phyloP scores from a whole-genome alignment of 306 rosid genomes.

The Vigna mungo region DNA sequence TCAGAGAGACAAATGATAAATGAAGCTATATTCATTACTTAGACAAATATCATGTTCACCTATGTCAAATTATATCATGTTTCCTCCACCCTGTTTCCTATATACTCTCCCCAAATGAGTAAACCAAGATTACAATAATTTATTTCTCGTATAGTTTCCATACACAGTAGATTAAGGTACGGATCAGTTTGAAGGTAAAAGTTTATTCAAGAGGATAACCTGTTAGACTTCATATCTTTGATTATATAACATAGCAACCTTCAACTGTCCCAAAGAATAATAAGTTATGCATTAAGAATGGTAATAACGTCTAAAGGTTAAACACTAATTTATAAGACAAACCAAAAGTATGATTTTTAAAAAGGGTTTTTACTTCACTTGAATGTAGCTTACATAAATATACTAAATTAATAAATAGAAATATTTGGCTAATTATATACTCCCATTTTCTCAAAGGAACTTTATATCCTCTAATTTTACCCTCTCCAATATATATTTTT shows the following conservation, averaged over 20 bases:
- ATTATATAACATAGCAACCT: slow-evolving; percentile 20
- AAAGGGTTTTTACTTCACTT: neutral
- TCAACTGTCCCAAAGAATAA: slow-evolving; percentile 25
- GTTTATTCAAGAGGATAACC: slow-evolving; percentile 26
- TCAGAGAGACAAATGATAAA: slow-evolving; percentile 29
- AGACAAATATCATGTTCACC: slow-evolving; percentile 17
- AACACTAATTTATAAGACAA: neutral
- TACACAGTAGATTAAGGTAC: slow-evolving; percentile 8
- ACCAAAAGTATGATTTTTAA: neutral
- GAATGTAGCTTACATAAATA: neutral
- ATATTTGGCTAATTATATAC: slow-evolving; percentile 3
- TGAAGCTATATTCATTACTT: slow-evolving; percentile 16
- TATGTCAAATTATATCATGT: neutral
- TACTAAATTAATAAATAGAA: neutral
- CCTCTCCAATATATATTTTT: slow-evolving; percentile 14
- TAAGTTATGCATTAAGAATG: slow-evolving; percentile 7
- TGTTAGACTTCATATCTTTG: slow-evolving; percentile 27
- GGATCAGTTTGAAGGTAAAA: slow-evolving; percentile 8
- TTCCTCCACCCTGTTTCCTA: slow-evolving; percentile 11
- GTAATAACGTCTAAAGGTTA: slow-evolving; percentile 12
- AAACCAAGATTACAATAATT: slow-evolving; percentile 18
- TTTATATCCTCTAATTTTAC: slow-evolving; percentile 9
- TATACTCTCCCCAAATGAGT: slow-evolving; percentile 17
- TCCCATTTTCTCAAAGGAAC: slow-evolving; percentile 6
- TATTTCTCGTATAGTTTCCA: neutral